Evolutionary conservation across 352 stramenopile genomes (phyloP), one percentile per base, ranked within the genome.

Genomic region (Phytophthora sp.): DNA sequence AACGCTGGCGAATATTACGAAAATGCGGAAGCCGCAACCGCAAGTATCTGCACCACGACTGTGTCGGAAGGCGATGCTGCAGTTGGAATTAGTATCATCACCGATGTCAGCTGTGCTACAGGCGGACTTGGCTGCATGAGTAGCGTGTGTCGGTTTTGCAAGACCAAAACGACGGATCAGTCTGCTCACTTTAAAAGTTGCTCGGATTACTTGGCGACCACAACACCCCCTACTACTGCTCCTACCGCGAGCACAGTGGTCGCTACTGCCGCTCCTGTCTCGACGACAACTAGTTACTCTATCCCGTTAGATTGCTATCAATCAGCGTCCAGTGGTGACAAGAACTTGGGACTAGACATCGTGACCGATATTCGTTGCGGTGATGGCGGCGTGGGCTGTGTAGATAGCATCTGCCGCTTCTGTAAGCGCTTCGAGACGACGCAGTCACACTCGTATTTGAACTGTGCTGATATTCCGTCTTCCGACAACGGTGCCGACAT

Each of bases 311-410:
- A 61, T 44, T 74, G 65, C 23, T 70, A 37, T 17, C 53, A 58
- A 51, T 66, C 39, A 3, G 65, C 28, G 23, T 69, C 65, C 2
- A 53, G 5, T 51, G 65, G 65, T 0, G 65, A 74, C 38, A 68
- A 63, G 34, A 52, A 18, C 27, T 6, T 70, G 5, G 65, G 66
- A 1, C 46, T 75, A 12, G 51, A 62, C n/a, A 62, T 78, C 2
- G 56, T 75, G 12, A 65, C 65, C 6, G 69, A 78, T 12, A 59
- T 73, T 6, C 60, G 64, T 10, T 78, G 69, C 30, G 62, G 66
- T 50, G 69, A 78, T 17, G 54, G 61, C 15, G 69, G 69, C 15
- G 53, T 75, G 20, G 69, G 69, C 11, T 78, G 69, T 31, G 26
- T 78, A 5, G 52, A 62, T 32, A 54, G 46, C 30, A 54, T 55